Percentiles rank a stretch among this genome's conserved stretches.
phyloP scores from a whole-genome alignment of 2,329 filamentous ascomycete species.

The Fusarium coicis region DNA sequence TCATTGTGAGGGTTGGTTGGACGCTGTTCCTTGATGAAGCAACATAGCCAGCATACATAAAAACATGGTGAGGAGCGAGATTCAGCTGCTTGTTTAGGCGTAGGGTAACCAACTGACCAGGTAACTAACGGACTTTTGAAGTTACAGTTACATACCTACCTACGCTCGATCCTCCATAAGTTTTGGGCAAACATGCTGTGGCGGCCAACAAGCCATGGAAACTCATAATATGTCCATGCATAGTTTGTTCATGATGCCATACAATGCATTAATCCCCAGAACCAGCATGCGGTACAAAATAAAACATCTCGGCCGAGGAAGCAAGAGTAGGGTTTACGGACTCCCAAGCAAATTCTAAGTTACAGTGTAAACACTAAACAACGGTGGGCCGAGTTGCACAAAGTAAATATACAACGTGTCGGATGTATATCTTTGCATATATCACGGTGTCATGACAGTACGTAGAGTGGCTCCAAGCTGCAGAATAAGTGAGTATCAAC shows the following conservation, averaged over 20 bases:
- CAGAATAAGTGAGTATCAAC: background rate
- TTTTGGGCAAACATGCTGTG: no score
- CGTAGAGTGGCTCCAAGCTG: background rate
- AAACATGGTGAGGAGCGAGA: no score
- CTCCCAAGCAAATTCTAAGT: background rate
- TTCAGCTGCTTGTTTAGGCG: no score
- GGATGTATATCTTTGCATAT: background rate
- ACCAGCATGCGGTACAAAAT: background rate
- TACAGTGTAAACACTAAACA: background rate
- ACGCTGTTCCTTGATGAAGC: background rate
- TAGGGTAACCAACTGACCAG: no score
- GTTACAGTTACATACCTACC: no score
- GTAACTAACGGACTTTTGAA: no score
- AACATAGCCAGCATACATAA: no score
- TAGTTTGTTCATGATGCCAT: background rate
- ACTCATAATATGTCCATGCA: background rate
- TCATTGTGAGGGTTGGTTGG: background rate
- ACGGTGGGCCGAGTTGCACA: background rate
- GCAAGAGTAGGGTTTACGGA: background rate
- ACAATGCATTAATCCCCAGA: background rate
- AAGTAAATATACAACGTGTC: background rate
- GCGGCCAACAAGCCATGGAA: background rate
- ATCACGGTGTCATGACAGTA: background rate
- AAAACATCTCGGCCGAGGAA: background rate
- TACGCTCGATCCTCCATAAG: no score